A percentile compares a stretch with the other conserved stretches of the same genome.
These are phyloP conservation scores for Stygiomarasmius scandens DNA, from an alignment of 1,284 basidiomycete genomes.

Conservation along the genomic window DNA sequence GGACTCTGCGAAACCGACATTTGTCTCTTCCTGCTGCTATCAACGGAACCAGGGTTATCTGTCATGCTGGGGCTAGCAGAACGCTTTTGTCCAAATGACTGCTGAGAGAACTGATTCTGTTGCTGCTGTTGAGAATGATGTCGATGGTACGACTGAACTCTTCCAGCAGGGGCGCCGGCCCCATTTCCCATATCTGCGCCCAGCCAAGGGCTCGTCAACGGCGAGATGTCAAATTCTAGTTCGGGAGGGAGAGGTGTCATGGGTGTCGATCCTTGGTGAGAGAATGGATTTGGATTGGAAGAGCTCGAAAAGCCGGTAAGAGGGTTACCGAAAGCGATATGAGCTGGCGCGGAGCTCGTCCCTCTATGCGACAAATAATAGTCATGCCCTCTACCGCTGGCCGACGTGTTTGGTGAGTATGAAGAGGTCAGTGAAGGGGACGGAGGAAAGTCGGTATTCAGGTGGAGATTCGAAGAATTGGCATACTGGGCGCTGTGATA, in stretches of 20 bases:
- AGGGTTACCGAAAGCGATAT: conserved; percentile 53
- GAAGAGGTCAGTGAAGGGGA: conserved; percentile 24
- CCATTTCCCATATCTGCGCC: conserved; percentile 38
- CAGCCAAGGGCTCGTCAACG: conserved; percentile 76
- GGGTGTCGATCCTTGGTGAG: neutral
- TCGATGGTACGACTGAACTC: conserved; percentile 12
- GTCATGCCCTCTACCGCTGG: conserved; percentile 19
- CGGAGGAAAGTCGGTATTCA: conserved; percentile 4
- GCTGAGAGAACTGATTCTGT: conserved; percentile 28
- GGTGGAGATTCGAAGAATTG: neutral
- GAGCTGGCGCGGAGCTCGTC: conserved; percentile 61
- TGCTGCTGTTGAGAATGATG: conserved; percentile 22
- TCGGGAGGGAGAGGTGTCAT: conserved; percentile 32
- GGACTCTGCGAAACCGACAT: conserved; percentile 37
- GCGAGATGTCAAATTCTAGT: conserved; percentile 72
- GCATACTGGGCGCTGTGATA: neutral
- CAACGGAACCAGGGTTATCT: conserved; percentile 22
- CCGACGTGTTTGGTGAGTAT: neutral
- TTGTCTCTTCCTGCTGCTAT: conserved; percentile 7
- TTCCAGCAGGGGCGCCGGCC: neutral
- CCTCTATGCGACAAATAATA: conserved; percentile 40
- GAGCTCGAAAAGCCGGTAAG: conserved; percentile 56
- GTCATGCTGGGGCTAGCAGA: conserved; percentile 42
- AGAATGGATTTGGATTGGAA: conserved; percentile 24
- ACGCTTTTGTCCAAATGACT: conserved; percentile 32